Base-by-base conservation (phyloP, 345 rosid genomes). In the Boechera divaricarpa region DNA sequence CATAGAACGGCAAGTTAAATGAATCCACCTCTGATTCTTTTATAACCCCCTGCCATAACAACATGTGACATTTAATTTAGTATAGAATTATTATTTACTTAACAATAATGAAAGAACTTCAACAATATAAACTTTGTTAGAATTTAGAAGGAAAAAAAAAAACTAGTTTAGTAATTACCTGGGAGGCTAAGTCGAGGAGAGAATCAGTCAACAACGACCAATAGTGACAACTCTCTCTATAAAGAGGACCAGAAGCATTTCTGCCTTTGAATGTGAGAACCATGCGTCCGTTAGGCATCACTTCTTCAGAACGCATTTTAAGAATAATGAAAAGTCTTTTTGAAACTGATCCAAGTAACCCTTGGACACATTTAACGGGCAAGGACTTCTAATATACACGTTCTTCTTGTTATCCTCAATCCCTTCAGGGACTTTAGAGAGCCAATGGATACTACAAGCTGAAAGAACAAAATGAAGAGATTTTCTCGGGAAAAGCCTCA, bases 291-390 rank as follows among this genome's bases (percentile, higher is more conserved):
- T 80, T 76, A 0, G 48, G 9, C 26, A 16, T 15, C 5, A 77
- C 31, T 9, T 89, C 91, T 28, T 84, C 26, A 0, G 79, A 63
- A 0, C 86, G 78, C 16, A 57, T 41, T 28, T 74, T 6, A 83
- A 32, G 58, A 89, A 85, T 6, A 3, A 15, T 0, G 77, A 66
- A 63, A 89, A 87, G 56, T 87, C 90, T 1, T 26, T 33, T 12
- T 80, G 66, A 33, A 85, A 88, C 58, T 85, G 89, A 6, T 63
- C 21, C 15, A 36, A 33, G 44, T 82, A 86, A 33, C 85, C 75
- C 57, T 76, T 67, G 5, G 35, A 28, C 0, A 83, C 85, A 2
- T 39, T 54, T 1, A 57, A 52, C 28, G 82, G 83, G 47, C 87
- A 76, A 7, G 73, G 39, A 7, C 58, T 71, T 21, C 48, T 48